phyloP scores from a whole-genome alignment of 192 early-diverging fungal species.

The Thamnidium elegans region DNA sequence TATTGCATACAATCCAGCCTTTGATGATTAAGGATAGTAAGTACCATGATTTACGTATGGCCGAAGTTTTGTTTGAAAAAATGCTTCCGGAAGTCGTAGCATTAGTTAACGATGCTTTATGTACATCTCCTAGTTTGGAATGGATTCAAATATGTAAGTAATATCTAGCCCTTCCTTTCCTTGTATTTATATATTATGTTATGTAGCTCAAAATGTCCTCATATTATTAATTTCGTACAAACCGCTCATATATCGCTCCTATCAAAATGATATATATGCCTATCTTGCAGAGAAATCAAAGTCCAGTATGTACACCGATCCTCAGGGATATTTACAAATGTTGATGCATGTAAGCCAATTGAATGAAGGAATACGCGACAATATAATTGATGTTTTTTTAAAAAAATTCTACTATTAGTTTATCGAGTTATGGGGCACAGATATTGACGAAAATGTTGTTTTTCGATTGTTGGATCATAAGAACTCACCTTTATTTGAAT shows the following conservation, averaged over 20 bases:
- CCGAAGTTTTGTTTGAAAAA: conserved; percentile 24
- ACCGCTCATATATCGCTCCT: conserved; percentile 1
- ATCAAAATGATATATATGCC: conserved; percentile 8
- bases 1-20: conserved; percentile 20
- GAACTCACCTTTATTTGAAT: conserved; percentile 15
- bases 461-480: conserved; percentile 15
- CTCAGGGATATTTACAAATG: conserved; percentile 4
- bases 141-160: conserved; percentile 46
- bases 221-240: not conserved
- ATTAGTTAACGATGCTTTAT: conserved; percentile 30
- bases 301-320: not conserved
- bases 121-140: conserved; percentile 25
- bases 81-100: conserved; percentile 32
- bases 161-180: not conserved
- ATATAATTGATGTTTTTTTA: not conserved
- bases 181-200: not conserved
- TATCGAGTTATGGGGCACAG: conserved; percentile 9
- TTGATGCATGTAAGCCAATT: conserved; percentile 10
- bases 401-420: conserved; percentile 1
- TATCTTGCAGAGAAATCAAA: not conserved
- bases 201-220: conserved; percentile 6
- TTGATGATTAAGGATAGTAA: conserved; percentile 1
- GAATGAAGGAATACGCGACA: not conserved
- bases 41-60: not conserved
- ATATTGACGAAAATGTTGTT: conserved; percentile 15